Evolutionary conservation across 2,329 filamentous ascomycete species (phyloP).

Genomic region (Trichoderma sp.): DNA sequence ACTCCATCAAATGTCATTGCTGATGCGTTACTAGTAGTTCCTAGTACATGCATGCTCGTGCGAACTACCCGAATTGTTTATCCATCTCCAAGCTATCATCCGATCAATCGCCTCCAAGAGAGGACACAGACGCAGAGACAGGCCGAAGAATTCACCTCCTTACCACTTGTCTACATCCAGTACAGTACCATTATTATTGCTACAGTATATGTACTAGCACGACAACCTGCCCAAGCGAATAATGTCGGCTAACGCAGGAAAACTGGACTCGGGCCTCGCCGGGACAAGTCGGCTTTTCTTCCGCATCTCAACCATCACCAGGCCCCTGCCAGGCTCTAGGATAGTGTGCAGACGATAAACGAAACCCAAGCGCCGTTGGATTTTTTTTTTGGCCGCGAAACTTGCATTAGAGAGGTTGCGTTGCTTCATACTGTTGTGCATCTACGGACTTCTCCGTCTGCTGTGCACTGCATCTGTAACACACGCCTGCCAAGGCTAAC

Average conservation of each 20-base stretch:
- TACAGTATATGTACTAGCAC: not conserved
- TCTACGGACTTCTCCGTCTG: conserved; percentile 9
- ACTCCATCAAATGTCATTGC: conserved; percentile 12
- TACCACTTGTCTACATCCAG: not conserved
- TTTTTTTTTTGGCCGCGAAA: conserved; percentile 2
- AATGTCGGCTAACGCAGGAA: conserved; percentile 19
- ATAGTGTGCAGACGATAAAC: conserved; percentile 15
- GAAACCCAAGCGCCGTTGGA: conserved; percentile 21
- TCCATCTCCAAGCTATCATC: conserved; percentile 1
- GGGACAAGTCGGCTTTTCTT: conserved; percentile 26
- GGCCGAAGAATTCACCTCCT: not conserved
- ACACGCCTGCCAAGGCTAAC: conserved; percentile 8
- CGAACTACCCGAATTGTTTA: not conserved
- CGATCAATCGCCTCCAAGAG: not conserved
- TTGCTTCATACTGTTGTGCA: not conserved
- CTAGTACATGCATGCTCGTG: not conserved
- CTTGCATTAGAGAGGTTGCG: conserved; percentile 3
- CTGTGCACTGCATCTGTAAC: not conserved
- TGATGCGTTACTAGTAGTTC: not conserved
- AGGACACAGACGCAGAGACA: not conserved
- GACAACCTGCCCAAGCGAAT: conserved; percentile 10
- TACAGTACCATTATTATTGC: not conserved
- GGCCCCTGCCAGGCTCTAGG: not conserved
- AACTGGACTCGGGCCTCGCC: conserved; percentile 11
- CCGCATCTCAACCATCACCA: conserved; percentile 18